A percentile compares a stretch with the other conserved stretches of the same genome.
Conservation (phyloP, 495 filamentous ascomycete genomes). For the Platismatia glauca region DNA sequence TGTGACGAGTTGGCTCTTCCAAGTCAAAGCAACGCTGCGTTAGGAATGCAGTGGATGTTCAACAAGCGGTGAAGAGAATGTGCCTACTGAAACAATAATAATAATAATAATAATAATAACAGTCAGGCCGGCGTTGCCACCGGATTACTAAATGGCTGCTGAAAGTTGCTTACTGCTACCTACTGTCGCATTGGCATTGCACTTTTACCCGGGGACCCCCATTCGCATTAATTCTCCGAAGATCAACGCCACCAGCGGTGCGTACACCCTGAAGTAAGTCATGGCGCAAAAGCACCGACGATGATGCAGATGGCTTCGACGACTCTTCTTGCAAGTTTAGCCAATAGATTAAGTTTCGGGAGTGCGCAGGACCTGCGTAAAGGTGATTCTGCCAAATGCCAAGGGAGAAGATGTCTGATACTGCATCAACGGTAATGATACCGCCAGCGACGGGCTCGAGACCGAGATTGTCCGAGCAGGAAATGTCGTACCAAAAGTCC, state of each 20-base stretch:
- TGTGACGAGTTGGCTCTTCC: background rate
- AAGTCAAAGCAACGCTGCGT: background rate
- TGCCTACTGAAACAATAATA: too few species aligned
- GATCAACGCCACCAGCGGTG: background rate
- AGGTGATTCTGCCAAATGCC: background rate
- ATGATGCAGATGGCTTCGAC: background rate
- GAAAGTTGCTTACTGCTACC: background rate
- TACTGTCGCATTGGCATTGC: background rate
- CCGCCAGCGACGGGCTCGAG: background rate
- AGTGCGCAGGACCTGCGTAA: background rate
- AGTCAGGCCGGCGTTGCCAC: background rate
- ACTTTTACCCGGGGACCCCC: background rate
- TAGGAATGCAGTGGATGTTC: background rate
- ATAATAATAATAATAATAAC: background rate
- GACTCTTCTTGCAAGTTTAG: background rate
- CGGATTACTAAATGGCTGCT: background rate
- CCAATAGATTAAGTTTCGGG: slow-evolving; percentile 1
- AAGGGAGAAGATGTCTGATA: background rate
- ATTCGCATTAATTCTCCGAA: background rate
- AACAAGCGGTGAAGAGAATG: background rate
- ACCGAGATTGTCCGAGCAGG: background rate
- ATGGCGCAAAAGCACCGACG: background rate
- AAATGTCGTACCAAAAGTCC: background rate
- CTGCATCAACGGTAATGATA: background rate
- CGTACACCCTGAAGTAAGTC: background rate